Evolutionary conservation across 768 basidiomycete species (phyloP), one percentile per base, ranked within the genome.

Genomic region (Suillus lakei): DNA sequence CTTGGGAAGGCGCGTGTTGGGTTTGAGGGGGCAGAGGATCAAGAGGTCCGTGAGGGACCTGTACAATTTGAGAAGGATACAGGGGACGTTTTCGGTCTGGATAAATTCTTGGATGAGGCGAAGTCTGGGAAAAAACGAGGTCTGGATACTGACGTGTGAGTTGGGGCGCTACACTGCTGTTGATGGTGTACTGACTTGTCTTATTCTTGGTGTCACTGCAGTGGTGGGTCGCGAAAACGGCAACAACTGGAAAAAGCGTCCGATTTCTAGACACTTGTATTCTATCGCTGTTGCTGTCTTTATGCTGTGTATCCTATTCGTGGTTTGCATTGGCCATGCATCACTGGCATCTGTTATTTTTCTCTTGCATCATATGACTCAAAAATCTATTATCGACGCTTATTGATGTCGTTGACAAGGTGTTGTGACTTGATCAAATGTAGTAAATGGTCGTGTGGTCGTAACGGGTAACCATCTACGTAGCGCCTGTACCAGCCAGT

Each of bases 21-120:
- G 28, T 98, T 99, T 73, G 95, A 97, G 75, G 97, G 97, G 56
- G 93, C 96, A 16, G 83, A 82, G 46, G 91, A 92, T 23, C 92
- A 92, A 74, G 95, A 96, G 74, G 84, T 91, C 32, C 81, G 90
- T 63, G 93, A 95, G 72, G 98, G 98, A 1, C 98, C 98, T 28
- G 98, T 99, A 48, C 95, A 98, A 73, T 99, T 99, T 73, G 98
- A 99, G 83, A 98, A 98, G 82, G 97, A 99, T 73, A 89, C 91
- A 1, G 86, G 89, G n/a, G 97, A 98, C 84, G 95, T 98, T 23
- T 98, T 98, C 74, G 97, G 97, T 67, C 83, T 98, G 68, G 93
- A 98, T 78, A 90, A 97, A 76, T 99, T 99, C 83, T 85, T 99
- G 83, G 95, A 98, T 75, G 94, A 96, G 77, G 98, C 97, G 21